A percentile compares a stretch with the other conserved stretches of the same genome.
phyloP scores from a whole-genome alignment of 257 asterid genomes.

The Echium plantagineum region DNA sequence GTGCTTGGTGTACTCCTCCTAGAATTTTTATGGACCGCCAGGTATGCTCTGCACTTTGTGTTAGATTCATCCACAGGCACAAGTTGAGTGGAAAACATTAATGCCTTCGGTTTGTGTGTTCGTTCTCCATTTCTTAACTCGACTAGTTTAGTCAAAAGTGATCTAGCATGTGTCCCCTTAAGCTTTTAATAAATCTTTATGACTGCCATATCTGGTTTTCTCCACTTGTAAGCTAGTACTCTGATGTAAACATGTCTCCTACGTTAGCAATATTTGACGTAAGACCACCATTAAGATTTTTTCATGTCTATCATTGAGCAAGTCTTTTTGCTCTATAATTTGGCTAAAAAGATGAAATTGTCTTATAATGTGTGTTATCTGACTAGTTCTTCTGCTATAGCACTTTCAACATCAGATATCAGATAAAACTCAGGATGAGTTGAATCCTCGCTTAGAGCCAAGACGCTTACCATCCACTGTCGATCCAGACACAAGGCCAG shows the following conservation, averaged over 20 bases:
- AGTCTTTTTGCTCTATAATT: neutral
- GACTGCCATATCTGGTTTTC: neutral
- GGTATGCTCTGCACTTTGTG: slow-evolving; percentile 25
- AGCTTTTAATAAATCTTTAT: no score
- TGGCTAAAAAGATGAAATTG: neutral
- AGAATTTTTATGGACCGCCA: slow-evolving; percentile 93
- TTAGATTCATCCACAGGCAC: neutral
- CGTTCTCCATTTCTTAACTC: neutral
- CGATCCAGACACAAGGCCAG: slow-evolving; percentile 61
- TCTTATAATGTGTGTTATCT: neutral
- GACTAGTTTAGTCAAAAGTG: neutral
- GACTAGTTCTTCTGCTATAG: neutral
- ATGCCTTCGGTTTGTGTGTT: neutral
- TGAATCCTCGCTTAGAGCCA: slow-evolving; percentile 79
- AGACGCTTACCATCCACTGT: slow-evolving; percentile 88
- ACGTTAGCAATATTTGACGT: no score
- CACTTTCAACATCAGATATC: neutral
- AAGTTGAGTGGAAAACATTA: neutral
- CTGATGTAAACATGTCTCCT: no score
- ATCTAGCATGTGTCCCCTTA: neutral
- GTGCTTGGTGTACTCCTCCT: slow-evolving; percentile 99
- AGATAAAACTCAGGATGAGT: slow-evolving; percentile 54
- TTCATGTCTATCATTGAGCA: no score
- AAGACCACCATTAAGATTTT: neutral
- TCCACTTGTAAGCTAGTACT: neutral